phyloP scores from a whole-genome alignment of 768 basidiomycete genomes.

The Termitomyces sp. region DNA sequence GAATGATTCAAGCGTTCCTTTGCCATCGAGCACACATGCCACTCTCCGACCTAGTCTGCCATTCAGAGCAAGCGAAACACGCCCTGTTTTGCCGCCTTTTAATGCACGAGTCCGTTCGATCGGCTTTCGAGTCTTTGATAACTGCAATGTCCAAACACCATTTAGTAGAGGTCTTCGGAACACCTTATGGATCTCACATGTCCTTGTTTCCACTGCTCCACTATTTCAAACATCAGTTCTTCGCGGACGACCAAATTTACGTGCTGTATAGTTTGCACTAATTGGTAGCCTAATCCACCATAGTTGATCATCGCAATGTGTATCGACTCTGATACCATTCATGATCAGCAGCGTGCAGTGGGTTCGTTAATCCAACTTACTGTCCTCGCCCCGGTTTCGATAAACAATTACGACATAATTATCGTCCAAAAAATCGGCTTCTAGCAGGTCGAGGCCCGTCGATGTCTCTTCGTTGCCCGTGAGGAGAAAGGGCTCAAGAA shows the following conservation, averaged over 20 bases:
- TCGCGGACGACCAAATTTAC: slow-evolving; percentile 55
- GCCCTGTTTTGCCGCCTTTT: slow-evolving; percentile 44
- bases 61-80: slow-evolving; percentile 65
- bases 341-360: slow-evolving; percentile 27
- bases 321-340: slow-evolving; percentile 43
- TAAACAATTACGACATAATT: slow-evolving; percentile 63
- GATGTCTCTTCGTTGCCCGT: slow-evolving; percentile 33
- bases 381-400: slow-evolving; percentile 40
- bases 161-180: slow-evolving; percentile 23
- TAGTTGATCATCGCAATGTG: slow-evolving; percentile 65
- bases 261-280: slow-evolving; percentile 42
- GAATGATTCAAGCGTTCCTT: slow-evolving; percentile 67
- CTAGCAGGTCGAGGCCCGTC: slow-evolving; percentile 50
- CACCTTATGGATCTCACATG: slow-evolving; percentile 44
- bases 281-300: slow-evolving; percentile 56
- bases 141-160: slow-evolving; percentile 36
- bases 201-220: slow-evolving; percentile 55
- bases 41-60: slow-evolving; percentile 72
- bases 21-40: slow-evolving; percentile 66
- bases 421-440: slow-evolving; percentile 79
- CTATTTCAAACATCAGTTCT: slow-evolving; percentile 58
- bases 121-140: slow-evolving; percentile 42
- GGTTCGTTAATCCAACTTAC: slow-evolving; percentile 36
- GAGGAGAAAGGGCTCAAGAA: slow-evolving; percentile 53
- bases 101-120: slow-evolving; percentile 58